These are phyloP conservation scores for Penicillium sp. DNA, from an alignment of 2,329 filamentous ascomycete genomes.

Conservation along the genomic window DNA sequence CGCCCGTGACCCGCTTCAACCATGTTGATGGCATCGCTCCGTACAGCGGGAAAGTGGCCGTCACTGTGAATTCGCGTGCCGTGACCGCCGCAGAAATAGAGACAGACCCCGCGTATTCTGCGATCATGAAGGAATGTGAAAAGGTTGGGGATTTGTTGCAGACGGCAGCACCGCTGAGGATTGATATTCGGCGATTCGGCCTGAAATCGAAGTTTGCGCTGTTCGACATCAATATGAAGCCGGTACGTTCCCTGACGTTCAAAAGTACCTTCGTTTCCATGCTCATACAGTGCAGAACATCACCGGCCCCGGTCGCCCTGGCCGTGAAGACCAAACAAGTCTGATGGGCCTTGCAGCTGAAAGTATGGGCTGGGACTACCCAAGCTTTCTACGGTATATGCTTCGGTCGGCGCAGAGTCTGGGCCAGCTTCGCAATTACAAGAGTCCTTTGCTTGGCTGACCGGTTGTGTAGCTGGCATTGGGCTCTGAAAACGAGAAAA, in stretches of 20 bases:
- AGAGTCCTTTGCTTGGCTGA: slow-evolving; percentile 2
- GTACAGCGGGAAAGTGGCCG: slow-evolving; percentile 51
- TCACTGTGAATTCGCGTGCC: slow-evolving; percentile 48
- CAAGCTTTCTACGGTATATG: slow-evolving; percentile 38
- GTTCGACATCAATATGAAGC: slow-evolving; percentile 56
- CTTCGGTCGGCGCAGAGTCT: slow-evolving; percentile 7
- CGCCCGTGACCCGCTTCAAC: slow-evolving; percentile 49
- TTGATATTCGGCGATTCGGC: slow-evolving; percentile 46
- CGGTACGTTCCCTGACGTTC: slow-evolving; percentile 34
- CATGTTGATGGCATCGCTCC: slow-evolving; percentile 50
- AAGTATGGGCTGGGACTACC: slow-evolving; percentile 46
- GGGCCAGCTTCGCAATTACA: slow-evolving; percentile 9
- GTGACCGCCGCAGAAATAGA: slow-evolving; percentile 33
- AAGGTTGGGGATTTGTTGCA: slow-evolving; percentile 40
- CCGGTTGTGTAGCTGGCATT: not conserved
- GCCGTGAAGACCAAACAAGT: slow-evolving; percentile 50
- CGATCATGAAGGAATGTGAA: slow-evolving; percentile 42
- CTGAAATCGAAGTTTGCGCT: slow-evolving; percentile 43
- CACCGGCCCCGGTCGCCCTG: slow-evolving; percentile 49
- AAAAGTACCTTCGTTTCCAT: not conserved
- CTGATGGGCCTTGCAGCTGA: slow-evolving; percentile 46
- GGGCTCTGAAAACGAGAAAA: not conserved
- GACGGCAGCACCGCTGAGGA: slow-evolving; percentile 46
- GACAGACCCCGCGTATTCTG: slow-evolving; percentile 32
- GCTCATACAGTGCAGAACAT: slow-evolving; percentile 39